phyloP scores from a whole-genome alignment of 2,329 filamentous ascomycete species.

The Penicillium decumbens region DNA sequence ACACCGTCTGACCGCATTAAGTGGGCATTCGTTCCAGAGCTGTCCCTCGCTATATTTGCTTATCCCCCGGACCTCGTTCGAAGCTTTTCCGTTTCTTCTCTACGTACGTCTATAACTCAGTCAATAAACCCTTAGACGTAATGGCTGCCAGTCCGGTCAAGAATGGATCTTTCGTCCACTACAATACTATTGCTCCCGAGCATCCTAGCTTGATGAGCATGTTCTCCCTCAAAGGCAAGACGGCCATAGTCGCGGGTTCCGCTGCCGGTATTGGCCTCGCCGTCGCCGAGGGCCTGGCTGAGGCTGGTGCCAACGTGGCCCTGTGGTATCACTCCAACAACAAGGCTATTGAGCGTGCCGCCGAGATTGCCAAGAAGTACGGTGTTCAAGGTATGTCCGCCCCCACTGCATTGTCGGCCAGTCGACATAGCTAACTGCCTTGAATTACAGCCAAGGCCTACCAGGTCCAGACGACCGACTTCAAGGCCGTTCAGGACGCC shows the following conservation, averaged over 20 bases:
- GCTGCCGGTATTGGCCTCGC: conserved; percentile 65
- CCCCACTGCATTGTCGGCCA: background rate
- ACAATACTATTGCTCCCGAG: conserved; percentile 50
- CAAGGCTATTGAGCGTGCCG: conserved; percentile 58
- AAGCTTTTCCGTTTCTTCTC: background rate
- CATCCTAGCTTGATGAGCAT: conserved; percentile 55
- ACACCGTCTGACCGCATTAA: conserved; percentile 8
- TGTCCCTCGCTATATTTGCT: conserved; percentile 7
- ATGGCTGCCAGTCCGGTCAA: conserved; percentile 36
- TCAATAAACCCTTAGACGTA: conserved; percentile 4
- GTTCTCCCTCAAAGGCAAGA: conserved; percentile 66
- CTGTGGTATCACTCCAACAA: conserved; percentile 70
- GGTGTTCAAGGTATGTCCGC: conserved; percentile 53
- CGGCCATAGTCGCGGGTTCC: conserved; percentile 65
- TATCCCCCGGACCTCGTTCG: background rate
- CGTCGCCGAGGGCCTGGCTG: conserved; percentile 61
- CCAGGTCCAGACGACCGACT: conserved; percentile 45
- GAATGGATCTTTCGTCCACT: conserved; percentile 53
- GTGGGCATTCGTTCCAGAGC: background rate
- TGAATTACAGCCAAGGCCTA: conserved; percentile 45
- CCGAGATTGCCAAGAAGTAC: conserved; percentile 60
- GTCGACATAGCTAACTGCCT: background rate
- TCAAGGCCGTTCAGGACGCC: conserved; percentile 40
- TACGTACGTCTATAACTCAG: background rate
- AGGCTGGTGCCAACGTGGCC: conserved; percentile 67